Percentiles rank a stretch among this genome's conserved stretches.
These are phyloP conservation scores for Solanum dulcamara DNA, from an alignment of 257 asterid genomes.

Conservation along the genomic window DNA sequence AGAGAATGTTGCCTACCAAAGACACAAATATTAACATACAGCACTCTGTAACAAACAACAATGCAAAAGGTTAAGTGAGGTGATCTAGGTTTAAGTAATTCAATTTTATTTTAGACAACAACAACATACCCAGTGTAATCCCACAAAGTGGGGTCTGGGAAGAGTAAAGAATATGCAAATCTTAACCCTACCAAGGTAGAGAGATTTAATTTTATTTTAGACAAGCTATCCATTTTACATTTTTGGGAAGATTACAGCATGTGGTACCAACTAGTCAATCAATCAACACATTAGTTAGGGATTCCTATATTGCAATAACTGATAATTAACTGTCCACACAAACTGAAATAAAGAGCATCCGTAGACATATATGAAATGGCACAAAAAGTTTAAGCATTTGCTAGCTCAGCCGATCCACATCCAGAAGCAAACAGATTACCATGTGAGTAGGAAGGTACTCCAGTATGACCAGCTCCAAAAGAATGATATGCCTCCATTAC, in stretches of 20 bases:
- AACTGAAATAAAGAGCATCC: neutral
- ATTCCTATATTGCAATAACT: neutral
- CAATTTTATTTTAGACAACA: neutral
- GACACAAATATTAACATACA: neutral
- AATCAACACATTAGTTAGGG: neutral
- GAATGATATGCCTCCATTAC: slow-evolving; percentile 87
- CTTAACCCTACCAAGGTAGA: no score
- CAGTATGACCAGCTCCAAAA: slow-evolving; percentile 99
- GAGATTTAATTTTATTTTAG: neutral
- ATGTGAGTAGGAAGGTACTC: slow-evolving; percentile 97
- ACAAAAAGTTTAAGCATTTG: neutral
- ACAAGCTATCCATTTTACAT: neutral
- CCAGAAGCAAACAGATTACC: slow-evolving; percentile 32
- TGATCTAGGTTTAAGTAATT: neutral
- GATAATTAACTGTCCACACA: neutral
- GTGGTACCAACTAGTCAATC: neutral
- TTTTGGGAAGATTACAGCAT: neutral
- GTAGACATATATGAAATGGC: neutral
- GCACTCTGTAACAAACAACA: neutral
- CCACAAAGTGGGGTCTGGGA: no score
- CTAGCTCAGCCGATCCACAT: neutral
- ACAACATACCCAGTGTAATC: no score
- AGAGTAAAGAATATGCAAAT: no score
- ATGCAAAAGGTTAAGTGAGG: neutral
- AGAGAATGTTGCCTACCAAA: neutral